A percentile compares a stretch with the other conserved stretches of the same genome.
These are phyloP conservation scores for Trichoderma sp. DNA, from an alignment of 2,329 filamentous ascomycete genomes.

Conservation along the genomic window DNA sequence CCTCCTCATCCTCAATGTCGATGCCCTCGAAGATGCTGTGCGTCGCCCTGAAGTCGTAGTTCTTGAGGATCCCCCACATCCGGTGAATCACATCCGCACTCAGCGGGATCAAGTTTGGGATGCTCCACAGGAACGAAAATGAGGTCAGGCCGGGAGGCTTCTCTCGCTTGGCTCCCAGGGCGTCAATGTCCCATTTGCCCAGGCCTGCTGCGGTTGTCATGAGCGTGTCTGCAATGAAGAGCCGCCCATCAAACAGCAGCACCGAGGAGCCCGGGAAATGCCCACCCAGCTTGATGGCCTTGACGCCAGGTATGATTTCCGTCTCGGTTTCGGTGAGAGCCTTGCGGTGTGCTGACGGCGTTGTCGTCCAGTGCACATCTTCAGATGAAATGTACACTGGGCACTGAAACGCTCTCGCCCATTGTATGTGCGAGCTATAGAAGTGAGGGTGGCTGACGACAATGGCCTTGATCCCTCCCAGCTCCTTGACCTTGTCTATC, in stretches of 20 bases:
- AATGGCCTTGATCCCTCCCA: conserved; percentile 71
- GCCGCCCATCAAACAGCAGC: conserved; percentile 58
- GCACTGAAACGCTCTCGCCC: conserved; percentile 69
- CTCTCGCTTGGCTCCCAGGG: conserved; percentile 37
- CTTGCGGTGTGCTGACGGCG: conserved; percentile 46
- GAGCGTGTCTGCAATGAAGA: conserved; percentile 79
- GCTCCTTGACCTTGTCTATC: conserved; percentile 53
- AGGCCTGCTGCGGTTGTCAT: conserved; percentile 65
- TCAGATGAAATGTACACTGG: conserved; percentile 68
- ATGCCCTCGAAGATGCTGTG: conserved; percentile 67
- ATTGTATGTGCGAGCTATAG: conserved; percentile 74
- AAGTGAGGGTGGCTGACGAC: conserved; percentile 82
- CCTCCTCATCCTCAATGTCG: conserved; percentile 58
- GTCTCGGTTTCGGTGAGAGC: conserved; percentile 50
- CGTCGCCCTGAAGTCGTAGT: conserved; percentile 63
- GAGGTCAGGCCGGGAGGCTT: conserved; percentile 50
- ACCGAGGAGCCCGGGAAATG: conserved; percentile 79
- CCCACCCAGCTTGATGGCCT: conserved; percentile 70
- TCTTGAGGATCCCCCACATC: conserved; percentile 70
- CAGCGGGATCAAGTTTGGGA: conserved; percentile 74
- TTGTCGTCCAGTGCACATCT: conserved; percentile 65
- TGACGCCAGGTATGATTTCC: conserved; percentile 52
- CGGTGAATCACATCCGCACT: conserved; percentile 60
- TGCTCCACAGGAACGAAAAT: conserved; percentile 76
- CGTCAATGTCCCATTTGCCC: conserved; percentile 47